Evolutionary conservation across 1,139 yeast genomes (phyloP).

Genomic region (Blastobotrys capitulatus): DNA sequence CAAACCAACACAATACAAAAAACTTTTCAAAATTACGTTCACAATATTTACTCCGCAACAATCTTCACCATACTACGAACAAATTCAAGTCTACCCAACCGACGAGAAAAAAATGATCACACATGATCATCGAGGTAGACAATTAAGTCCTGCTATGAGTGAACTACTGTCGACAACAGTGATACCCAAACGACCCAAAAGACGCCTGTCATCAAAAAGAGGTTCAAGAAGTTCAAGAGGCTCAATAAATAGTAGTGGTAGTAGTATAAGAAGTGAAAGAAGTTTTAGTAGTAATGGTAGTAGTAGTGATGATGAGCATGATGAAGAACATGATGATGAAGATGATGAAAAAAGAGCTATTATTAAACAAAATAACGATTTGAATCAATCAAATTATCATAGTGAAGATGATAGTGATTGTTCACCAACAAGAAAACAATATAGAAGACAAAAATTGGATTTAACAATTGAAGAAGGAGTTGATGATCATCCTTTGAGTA

Average conservation of each 20-base stretch:
- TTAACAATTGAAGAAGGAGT: conserved; percentile 7
- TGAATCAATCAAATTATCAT: not conserved
- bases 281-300: conserved; percentile 3
- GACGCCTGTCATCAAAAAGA: no score
- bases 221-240: no score
- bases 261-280: not conserved
- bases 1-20: no score
- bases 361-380: not conserved
- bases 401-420: conserved; percentile 3
- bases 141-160: conserved; percentile 23
- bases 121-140: conserved; percentile 23
- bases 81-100: no score
- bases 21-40: no score
- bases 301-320: conserved; percentile 9
- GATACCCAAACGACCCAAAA: conserved; percentile 16
- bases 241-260: not conserved
- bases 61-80: no score
- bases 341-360: not conserved
- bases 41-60: no score
- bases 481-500: conserved; percentile 9
- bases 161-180: conserved; percentile 22
- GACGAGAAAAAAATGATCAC: conserved; percentile 9
- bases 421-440: not conserved
- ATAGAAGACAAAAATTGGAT: not conserved
- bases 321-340: conserved; percentile 4